A percentile compares a stretch with the other conserved stretches of the same genome.
These are phyloP conservation scores for Pisolithus marmoratus DNA, from an alignment of 768 basidiomycete species.

Conservation along the genomic window DNA sequence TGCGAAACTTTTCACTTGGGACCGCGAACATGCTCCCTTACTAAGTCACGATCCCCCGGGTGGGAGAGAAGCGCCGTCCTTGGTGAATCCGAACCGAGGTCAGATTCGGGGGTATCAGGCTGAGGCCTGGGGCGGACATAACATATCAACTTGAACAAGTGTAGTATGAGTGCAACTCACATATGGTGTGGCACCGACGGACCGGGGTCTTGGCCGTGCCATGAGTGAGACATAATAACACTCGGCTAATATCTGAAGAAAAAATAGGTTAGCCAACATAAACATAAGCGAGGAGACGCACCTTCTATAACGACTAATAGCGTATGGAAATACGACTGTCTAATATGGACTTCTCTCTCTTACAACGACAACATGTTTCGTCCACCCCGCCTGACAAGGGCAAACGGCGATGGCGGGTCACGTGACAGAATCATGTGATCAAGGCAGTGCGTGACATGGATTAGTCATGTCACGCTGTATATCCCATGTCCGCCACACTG, in stretches of 20 bases:
- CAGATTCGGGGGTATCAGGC: slow-evolving; percentile 19
- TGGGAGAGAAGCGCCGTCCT: slow-evolving; percentile 24
- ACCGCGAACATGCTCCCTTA: slow-evolving; percentile 17
- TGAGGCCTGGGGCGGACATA: too few relatives aligned
- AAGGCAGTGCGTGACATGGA: slow-evolving; percentile 8
- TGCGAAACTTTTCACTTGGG: slow-evolving; percentile 29
- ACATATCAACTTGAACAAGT: not conserved
- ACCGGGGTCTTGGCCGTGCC: slow-evolving; percentile 7
- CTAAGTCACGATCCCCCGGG: slow-evolving; percentile 7
- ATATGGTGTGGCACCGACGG: slow-evolving; percentile 5
- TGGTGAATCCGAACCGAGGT: slow-evolving; percentile 23
- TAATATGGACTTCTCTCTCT: too few relatives aligned
- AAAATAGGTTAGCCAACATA: not conserved
- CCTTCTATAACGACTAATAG: not conserved
- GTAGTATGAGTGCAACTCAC: slow-evolving; percentile 12
- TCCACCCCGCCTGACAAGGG: not conserved
- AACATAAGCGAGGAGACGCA: not conserved
- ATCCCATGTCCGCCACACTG: slow-evolving; percentile 24
- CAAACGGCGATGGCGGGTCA: not conserved
- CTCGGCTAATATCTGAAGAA: slow-evolving; percentile 4
- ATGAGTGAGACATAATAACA: slow-evolving; percentile 25
- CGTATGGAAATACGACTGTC: too few relatives aligned
- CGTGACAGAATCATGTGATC: slow-evolving; percentile 20
- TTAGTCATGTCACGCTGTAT: slow-evolving; percentile 31
- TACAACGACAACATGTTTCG: too few relatives aligned